Base-by-base conservation (phyloP, 2,329 filamentous ascomycete genomes). In the Calonectria ilicicola region DNA sequence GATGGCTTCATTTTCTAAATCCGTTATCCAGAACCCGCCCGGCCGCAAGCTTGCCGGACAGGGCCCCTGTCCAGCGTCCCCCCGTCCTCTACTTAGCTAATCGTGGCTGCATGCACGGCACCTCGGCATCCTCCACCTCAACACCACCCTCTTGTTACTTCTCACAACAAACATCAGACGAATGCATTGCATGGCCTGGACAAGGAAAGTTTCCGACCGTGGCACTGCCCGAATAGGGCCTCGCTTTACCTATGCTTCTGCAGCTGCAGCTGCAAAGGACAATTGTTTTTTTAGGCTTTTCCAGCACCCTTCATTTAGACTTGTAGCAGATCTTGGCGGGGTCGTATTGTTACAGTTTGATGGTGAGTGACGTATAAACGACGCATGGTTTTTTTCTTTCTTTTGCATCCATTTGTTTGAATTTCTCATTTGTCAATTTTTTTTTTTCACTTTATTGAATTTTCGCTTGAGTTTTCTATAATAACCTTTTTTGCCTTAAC, bases 1-100 rank as follows among this genome's bases (percentile, higher is more conserved):
- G 69, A 72, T 72, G 69, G 64, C 69, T 72, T 72, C 69, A 72
- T 23, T 38, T 58, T 46, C 40, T 27, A 60, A 60, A 32, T 29
- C 7, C 23, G 58, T 32, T 40, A 40, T 27, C 2, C 21, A 15
- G 44, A n/a, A 14, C 21, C 44, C 53, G 32, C 32, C 53, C 53
- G 32, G 29, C 21, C 27, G 23, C 5, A 38, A 69, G 64, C 51
- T 26, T 44, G 21, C 6, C 19, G 27, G 44, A 15, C 15, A 35
- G 27, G 23, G 8, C 63, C 68, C 63, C 32, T 70, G 67, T 44
- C 62, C 23, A 56, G 15, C 51, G n/a, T 67, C 27, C 26, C 8
- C 17, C 14, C 21, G 8, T 12, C 49, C 23, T n/a, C n/a, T n/a
- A n/a, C n/a, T 65, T 70, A 42, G 60, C 62, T 70, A 64, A 70